Percentiles rank a stretch among this genome's conserved stretches.
Conservation (phyloP, 1,139 yeast genomes). For the Tardiomyces depauwii region DNA sequence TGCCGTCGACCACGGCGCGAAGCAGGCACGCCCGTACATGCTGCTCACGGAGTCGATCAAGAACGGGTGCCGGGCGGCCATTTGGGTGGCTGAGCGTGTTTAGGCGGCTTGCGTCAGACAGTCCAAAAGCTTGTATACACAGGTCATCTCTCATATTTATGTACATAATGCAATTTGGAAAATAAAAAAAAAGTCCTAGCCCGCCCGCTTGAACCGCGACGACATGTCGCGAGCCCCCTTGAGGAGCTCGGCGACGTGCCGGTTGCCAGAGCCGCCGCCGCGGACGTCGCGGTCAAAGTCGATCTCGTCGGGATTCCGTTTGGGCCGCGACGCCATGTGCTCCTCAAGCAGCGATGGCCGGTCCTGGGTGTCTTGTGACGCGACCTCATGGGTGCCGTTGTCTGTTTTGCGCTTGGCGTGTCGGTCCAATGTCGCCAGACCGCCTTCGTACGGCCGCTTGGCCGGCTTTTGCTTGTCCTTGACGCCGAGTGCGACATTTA, state of each 20-base stretch:
- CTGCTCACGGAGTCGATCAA: slow-evolving; percentile 81
- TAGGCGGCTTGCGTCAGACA: no score
- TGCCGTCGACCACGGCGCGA: slow-evolving; percentile 85
- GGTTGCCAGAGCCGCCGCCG: slow-evolving; percentile 1
- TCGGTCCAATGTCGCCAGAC: background rate
- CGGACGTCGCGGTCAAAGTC: slow-evolving; percentile 6
- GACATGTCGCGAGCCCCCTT: slow-evolving; percentile 6
- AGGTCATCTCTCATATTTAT: no score
- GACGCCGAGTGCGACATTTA: background rate
- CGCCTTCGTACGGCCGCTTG: background rate
- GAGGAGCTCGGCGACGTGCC: slow-evolving; percentile 6
- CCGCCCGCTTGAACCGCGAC: slow-evolving; percentile 1
- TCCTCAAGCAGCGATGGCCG: slow-evolving; percentile 8
- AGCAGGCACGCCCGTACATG: slow-evolving; percentile 86
- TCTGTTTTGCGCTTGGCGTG: background rate
- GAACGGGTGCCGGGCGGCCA: slow-evolving; percentile 73
- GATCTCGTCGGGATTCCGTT: background rate
- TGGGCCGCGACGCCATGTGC: slow-evolving; percentile 4
- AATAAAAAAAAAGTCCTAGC: background rate
- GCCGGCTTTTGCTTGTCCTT: background rate
- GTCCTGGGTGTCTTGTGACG: background rate
- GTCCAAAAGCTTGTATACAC: no score
- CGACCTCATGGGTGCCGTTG: no score
- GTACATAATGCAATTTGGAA: background rate
- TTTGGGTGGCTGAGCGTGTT: slow-evolving; percentile 80